Base-by-base conservation (phyloP, 768 basidiomycete species). In the Pleurotus eryngii region DNA sequence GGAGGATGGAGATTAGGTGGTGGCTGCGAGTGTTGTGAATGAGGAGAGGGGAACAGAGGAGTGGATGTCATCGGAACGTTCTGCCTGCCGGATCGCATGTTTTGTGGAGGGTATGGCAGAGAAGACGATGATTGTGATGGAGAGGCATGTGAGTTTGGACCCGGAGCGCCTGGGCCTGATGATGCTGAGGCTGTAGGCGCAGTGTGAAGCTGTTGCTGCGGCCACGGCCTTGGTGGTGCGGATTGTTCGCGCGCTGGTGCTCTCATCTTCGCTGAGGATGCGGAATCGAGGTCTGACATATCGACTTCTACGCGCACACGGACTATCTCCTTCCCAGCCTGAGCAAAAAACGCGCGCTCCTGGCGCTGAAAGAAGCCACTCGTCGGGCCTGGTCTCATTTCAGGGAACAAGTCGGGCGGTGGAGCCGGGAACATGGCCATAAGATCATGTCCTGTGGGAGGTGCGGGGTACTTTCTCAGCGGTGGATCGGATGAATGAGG, bases 391-490 rank as follows among this genome's bases (percentile, higher is more conserved):
- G 81, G 76, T 56, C 81, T 74, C 71, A 83, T 76, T 61, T 82
- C 81, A 27, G 76, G 73, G 50, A 80, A 81, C 49, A 70, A 20
- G 51, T 43, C 78, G 1, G 89, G 89, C 14, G 87, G 80, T 3
- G 83, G 74, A 4, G 89, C 80, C 0, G 90, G 90, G 66, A 91
- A 92, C 74, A 92, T 81, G 12, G 87, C 87, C 90, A 92, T 92
- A 63, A 92, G 80, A 62, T 92, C 88, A 63, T 92, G 89, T 2
- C 89, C 89, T 0, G 87, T 89, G 4, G 88, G 86, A 1, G 90
- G 90, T 1, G 86, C 81, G 15, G 89, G 89, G 66, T 83, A 89
- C 61, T 84, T 85, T 57, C 85, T 75, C 2, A 79, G 71, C 3
- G 72, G 67, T 56, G 77, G 73, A 40, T 78, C 73, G 37, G 39